Evolutionary conservation across 2,329 filamentous ascomycete genomes (phyloP).

Genomic region (Eutypa lata): DNA sequence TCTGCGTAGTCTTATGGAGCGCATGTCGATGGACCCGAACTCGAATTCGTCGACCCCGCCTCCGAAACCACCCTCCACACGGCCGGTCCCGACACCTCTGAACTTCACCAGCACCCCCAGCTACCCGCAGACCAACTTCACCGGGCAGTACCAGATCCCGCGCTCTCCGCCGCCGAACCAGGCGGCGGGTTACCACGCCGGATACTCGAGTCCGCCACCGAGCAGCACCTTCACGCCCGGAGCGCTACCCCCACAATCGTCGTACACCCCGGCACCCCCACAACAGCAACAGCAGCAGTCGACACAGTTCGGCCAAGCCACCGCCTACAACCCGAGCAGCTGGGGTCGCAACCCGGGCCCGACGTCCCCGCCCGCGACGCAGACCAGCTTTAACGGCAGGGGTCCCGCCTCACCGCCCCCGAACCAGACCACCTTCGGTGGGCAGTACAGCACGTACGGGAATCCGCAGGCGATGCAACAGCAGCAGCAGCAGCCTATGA

Average conservation of each 20-base stretch:
- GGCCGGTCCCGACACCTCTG: slow-evolving; percentile 41
- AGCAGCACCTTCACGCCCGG: slow-evolving; percentile 27
- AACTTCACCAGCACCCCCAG: slow-evolving; percentile 43
- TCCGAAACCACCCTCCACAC: slow-evolving; percentile 34
- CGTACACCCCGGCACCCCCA: slow-evolving; percentile 27
- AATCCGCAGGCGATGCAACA: slow-evolving; percentile 39
- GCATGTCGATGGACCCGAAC: slow-evolving; percentile 80
- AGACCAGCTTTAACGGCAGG: slow-evolving; percentile 33
- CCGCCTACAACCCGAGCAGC: slow-evolving; percentile 54
- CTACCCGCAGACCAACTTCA: slow-evolving; percentile 53
- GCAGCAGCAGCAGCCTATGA: slow-evolving; percentile 37
- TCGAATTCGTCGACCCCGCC: slow-evolving; percentile 38
- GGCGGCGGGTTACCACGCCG: slow-evolving; percentile 37
- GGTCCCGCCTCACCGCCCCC: slow-evolving; percentile 57
- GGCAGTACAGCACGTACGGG: slow-evolving; percentile 42
- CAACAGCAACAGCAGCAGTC: slow-evolving; percentile 34
- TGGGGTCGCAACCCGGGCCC: slow-evolving; percentile 57
- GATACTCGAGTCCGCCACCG: slow-evolving; percentile 40
- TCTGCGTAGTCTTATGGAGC: slow-evolving; percentile 86
- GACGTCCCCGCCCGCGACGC: slow-evolving; percentile 40
- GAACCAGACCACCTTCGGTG: slow-evolving; percentile 30
- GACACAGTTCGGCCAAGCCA: slow-evolving; percentile 43
- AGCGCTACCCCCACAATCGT: slow-evolving; percentile 25
- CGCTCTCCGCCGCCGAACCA: slow-evolving; percentile 52
- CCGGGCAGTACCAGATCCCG: slow-evolving; percentile 59